Evolutionary conservation across 1,284 basidiomycete genomes (phyloP).

Genomic region (Marasmius tenuissimus): DNA sequence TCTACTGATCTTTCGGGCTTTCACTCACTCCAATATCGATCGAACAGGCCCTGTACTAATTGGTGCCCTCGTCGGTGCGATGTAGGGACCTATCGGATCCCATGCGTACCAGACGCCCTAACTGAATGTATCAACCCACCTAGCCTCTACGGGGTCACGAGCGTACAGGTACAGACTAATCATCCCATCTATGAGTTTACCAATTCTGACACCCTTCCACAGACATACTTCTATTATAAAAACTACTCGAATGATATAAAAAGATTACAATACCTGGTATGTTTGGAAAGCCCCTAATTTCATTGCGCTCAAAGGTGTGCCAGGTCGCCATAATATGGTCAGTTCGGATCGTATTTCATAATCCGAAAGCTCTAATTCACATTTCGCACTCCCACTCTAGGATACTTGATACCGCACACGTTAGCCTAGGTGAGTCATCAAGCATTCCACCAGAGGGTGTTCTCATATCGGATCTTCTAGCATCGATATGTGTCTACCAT

Average conservation of each 20-base stretch:
- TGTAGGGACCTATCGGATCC: too few relatives aligned
- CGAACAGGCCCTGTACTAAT: too few relatives aligned
- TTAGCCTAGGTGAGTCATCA: constrained; percentile 5
- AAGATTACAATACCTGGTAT: constrained; percentile 14
- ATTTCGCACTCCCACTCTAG: background rate
- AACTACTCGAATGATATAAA: constrained; percentile 19
- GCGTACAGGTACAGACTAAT: constrained; percentile 16
- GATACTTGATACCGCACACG: constrained; percentile 11
- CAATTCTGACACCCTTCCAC: background rate
- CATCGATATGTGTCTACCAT: constrained; percentile 25
- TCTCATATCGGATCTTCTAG: constrained; percentile 24
- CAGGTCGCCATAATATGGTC: constrained; percentile 17
- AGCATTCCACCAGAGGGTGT: background rate
- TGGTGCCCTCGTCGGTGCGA: too few relatives aligned
- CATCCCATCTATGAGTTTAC: background rate
- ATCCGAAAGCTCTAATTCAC: background rate
- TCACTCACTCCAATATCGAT: too few relatives aligned
- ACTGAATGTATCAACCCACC: too few relatives aligned
- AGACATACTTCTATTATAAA: constrained; percentile 22
- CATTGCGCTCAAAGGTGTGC: background rate
- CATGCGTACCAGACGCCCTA: too few relatives aligned
- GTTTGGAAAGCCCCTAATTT: background rate
- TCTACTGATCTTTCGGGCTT: too few relatives aligned
- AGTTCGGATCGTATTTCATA: background rate
- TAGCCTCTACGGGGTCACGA: constrained; percentile 22